Evolutionary conservation across 805 yeast species (phyloP).

Genomic region (Candida bentonensis): DNA sequence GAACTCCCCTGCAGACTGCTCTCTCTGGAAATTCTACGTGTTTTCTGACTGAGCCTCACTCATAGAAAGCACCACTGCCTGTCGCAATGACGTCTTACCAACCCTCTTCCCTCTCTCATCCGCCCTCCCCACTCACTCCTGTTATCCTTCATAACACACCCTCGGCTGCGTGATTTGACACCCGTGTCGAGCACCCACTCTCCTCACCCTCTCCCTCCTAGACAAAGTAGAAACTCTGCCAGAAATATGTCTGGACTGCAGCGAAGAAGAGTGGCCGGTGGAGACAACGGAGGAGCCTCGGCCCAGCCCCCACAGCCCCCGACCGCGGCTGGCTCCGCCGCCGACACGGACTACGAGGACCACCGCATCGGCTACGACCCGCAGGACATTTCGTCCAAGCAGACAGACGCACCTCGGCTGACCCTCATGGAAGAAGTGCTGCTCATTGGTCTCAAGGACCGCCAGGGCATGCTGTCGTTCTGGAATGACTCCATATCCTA

Average conservation of each 20-base stretch:
- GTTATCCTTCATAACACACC: too few species aligned
- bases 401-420: conserved; percentile 45
- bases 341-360: conserved; percentile 11
- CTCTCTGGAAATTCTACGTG: too few species aligned
- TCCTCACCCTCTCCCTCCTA: too few species aligned
- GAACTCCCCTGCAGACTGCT: too few species aligned
- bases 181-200: too few species aligned
- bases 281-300: conserved; percentile 1
- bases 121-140: too few species aligned
- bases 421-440: conserved; percentile 96
- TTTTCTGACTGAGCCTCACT: too few species aligned
- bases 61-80: too few species aligned
- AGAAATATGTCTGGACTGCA: conserved; percentile 13
- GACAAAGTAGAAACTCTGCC: too few species aligned
- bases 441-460: conserved; percentile 84
- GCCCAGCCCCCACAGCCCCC: conserved; percentile 2
- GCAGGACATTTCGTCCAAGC: conserved; percentile 33
- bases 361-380: conserved; percentile 46
- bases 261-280: conserved; percentile 14
- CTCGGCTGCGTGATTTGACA: too few species aligned
- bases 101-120: too few species aligned
- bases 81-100: too few species aligned
- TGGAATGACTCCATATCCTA: conserved; percentile 98
- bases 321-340: conserved; percentile 2
- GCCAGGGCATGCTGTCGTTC: conserved; percentile 90